These are phyloP conservation scores for Phytophthora foliorum DNA, from an alignment of 352 stramenopile species.

Conservation along the genomic window DNA sequence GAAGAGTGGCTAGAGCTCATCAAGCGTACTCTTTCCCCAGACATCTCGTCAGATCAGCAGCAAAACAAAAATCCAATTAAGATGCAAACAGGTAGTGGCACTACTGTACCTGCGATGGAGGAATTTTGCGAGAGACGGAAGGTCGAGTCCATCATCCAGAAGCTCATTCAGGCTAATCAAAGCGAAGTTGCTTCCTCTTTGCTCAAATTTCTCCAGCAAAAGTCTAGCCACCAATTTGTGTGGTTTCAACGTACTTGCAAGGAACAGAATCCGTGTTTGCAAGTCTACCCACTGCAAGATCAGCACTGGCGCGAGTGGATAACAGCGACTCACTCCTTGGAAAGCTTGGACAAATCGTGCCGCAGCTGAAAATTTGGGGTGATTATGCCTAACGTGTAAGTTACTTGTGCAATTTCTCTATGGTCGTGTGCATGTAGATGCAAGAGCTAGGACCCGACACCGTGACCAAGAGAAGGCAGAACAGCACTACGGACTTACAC, in stretches of 20 bases:
- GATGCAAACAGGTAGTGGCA: too few relatives aligned
- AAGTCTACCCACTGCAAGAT: neutral
- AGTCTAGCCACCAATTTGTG: neutral
- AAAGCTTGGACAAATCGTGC: neutral
- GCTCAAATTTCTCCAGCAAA: too few relatives aligned
- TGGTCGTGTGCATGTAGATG: slow-evolving; percentile 7
- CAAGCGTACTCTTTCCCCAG: neutral
- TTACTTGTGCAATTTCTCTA: neutral
- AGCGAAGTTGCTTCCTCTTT: too few relatives aligned
- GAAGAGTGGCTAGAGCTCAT: neutral
- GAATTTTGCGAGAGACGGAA: too few relatives aligned
- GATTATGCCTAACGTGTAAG: too few relatives aligned
- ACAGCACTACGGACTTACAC: neutral
- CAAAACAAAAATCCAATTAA: too few relatives aligned
- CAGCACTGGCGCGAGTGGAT: neutral
- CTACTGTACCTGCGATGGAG: too few relatives aligned
- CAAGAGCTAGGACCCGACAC: slow-evolving; percentile 3
- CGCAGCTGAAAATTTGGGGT: too few relatives aligned
- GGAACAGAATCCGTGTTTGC: neutral
- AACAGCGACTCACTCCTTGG: neutral
- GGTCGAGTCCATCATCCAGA: too few relatives aligned
- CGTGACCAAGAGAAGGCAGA: slow-evolving; percentile 1
- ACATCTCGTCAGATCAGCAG: too few relatives aligned
- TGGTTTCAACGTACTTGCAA: neutral
- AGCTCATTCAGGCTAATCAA: too few relatives aligned